Percentiles rank a stretch among this genome's conserved stretches.
Conservation (phyloP, 2,329 filamentous ascomycete species). For the Ophiostoma australiae region DNA sequence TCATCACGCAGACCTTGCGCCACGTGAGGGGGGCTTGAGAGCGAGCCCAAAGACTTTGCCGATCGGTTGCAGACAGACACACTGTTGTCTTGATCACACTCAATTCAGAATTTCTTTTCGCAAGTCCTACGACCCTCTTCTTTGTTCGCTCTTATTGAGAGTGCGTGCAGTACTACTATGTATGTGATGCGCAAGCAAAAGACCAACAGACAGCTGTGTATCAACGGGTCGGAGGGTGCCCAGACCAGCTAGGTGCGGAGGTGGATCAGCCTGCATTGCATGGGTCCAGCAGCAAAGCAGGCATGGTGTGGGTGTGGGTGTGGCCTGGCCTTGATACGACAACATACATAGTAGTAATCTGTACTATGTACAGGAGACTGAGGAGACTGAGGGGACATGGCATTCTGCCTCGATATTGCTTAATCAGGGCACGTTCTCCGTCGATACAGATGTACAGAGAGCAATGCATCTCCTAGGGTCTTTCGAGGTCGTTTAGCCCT, state of each 20-base stretch:
- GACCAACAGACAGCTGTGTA: not conserved
- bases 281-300: not conserved
- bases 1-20: not conserved
- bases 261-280: constrained; percentile 4
- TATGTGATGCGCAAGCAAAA: not conserved
- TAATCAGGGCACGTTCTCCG: not conserved
- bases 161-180: not conserved
- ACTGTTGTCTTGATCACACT: no score
- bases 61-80: no score
- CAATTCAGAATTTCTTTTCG: no score
- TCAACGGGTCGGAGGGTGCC: not conserved
- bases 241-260: constrained; percentile 1
- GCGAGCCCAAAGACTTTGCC: no score
- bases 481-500: not conserved
- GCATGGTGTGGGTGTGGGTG: not conserved
- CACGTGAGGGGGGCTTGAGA: not conserved
- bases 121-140: not conserved
- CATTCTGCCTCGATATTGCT: constrained; percentile 2
- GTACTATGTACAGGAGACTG: no score
- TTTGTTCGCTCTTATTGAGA: not conserved
- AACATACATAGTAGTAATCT: no score
- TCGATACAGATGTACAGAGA: not conserved
- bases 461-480: no score
- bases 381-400: not conserved
- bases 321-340: not conserved